phyloP scores from a whole-genome alignment of 306 rosid species.

The Gynostemma pentaphyllum region DNA sequence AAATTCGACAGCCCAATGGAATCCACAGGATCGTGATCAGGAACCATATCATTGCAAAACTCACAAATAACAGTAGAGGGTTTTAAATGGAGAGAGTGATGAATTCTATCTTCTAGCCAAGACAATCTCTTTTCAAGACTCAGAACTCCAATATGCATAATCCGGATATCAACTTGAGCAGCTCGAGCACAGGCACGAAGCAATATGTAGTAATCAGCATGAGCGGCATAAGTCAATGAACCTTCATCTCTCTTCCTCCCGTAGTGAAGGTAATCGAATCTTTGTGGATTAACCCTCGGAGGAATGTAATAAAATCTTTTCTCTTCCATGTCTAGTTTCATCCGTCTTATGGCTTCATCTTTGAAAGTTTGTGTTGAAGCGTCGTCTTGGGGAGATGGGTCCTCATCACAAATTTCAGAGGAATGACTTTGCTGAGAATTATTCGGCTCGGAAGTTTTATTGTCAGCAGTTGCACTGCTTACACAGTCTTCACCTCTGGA shows the following conservation, averaged over 20 bases:
- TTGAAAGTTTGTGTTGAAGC: constrained; percentile 17
- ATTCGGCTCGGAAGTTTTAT: constrained; percentile 7
- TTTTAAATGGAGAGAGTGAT: constrained; percentile 31
- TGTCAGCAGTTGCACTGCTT: constrained; percentile 6
- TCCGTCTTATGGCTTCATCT: constrained; percentile 34
- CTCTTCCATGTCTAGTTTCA: constrained; percentile 80
- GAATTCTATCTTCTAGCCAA: constrained; percentile 52
- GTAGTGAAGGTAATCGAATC: constrained; percentile 55
- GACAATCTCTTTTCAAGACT: constrained; percentile 65
- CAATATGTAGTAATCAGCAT: constrained; percentile 82
- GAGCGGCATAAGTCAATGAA: constrained; percentile 47
- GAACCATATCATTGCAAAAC: constrained; percentile 30
- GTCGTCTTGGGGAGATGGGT: constrained; percentile 14
- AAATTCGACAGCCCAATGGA: constrained; percentile 12
- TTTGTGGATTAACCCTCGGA: constrained; percentile 33
- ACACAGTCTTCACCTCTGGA: constrained; percentile 8
- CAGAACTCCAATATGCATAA: constrained; percentile 63
- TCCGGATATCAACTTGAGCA: constrained; percentile 59
- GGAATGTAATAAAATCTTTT: constrained; percentile 62
- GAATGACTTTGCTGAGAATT: constrained; percentile 15
- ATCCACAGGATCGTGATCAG: constrained; percentile 22
- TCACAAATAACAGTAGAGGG: constrained; percentile 46
- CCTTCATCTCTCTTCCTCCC: constrained; percentile 60
- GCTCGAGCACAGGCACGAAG: constrained; percentile 66
- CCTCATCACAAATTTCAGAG: constrained; percentile 15